These are phyloP conservation scores for Boletus eberwhitei DNA, from an alignment of 768 basidiomycete species.

Conservation along the genomic window DNA sequence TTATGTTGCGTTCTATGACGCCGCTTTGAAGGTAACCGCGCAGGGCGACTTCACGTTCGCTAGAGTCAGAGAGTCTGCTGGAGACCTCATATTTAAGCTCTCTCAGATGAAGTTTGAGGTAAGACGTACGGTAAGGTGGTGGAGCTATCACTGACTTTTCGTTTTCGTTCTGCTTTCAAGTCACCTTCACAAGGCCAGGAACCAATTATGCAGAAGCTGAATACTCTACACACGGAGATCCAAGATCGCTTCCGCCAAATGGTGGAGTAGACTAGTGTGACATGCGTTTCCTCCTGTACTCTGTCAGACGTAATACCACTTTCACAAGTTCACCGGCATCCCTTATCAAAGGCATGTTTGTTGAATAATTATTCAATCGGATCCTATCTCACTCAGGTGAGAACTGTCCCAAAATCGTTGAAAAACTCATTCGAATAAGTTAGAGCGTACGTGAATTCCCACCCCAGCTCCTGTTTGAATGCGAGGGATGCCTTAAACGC, in stretches of 20 bases:
- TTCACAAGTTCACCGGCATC: background rate
- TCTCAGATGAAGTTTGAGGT: constrained; percentile 99
- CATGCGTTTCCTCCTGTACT: constrained; percentile 14
- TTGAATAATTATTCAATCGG: too few relatives aligned
- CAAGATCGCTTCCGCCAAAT: constrained; percentile 89
- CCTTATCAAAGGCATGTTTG: background rate
- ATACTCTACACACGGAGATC: constrained; percentile 79
- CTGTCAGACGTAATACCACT: constrained; percentile 21
- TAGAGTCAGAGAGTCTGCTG: constrained; percentile 81
- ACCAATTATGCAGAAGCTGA: constrained; percentile 75
- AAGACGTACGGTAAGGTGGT: constrained; percentile 18
- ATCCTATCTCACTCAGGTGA: background rate
- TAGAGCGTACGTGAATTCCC: background rate
- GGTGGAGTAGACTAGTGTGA: constrained; percentile 53
- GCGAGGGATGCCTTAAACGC: too few relatives aligned
- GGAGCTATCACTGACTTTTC: constrained; percentile 9
- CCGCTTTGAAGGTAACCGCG: constrained; percentile 81
- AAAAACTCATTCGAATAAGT: background rate
- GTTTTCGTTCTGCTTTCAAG: constrained; percentile 37
- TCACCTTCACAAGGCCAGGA: constrained; percentile 91
- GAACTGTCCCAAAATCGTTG: background rate
- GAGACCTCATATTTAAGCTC: constrained; percentile 93
- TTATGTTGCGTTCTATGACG: constrained; percentile 91
- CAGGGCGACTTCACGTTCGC: constrained; percentile 81
- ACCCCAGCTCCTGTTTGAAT: too few relatives aligned